Evolutionary conservation across 371 early-diverging fungal genomes (phyloP).

Genomic region (Agmasoma carcini): DNA sequence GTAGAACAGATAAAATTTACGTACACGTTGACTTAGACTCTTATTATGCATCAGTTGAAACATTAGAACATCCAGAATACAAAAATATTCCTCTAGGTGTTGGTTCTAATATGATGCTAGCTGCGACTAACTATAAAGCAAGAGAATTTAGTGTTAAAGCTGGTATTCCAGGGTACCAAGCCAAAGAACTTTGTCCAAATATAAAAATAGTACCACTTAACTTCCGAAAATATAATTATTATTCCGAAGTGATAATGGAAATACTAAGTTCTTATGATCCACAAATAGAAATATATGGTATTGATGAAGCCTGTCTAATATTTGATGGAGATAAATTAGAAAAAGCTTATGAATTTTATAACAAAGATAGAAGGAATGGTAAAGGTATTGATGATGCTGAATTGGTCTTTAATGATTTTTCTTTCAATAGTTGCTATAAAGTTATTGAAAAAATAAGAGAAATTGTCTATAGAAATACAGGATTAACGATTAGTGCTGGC

Average conservation of each 20-base stretch:
- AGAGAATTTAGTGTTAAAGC: conserved; percentile 59
- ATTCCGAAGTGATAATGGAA: conserved; percentile 28
- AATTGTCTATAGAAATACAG: conserved; percentile 12
- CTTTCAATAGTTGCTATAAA: conserved; percentile 1
- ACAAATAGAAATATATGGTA: conserved; percentile 40
- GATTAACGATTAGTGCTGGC: conserved; percentile 40
- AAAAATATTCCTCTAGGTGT: conserved; percentile 50
- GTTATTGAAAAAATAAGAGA: conserved; percentile 27
- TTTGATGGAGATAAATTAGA: conserved; percentile 24
- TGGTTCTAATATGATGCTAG: conserved; percentile 51
- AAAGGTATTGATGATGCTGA: background rate
- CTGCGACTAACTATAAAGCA: conserved; percentile 65
- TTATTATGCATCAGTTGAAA: conserved; percentile 68
- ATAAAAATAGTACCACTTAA: conserved; percentile 59
- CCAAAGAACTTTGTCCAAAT: conserved; percentile 57
- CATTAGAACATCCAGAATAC: conserved; percentile 59
- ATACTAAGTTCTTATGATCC: conserved; percentile 24
- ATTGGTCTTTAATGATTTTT: background rate
- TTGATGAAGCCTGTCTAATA: conserved; percentile 37
- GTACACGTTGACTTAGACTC: conserved; percentile 74
- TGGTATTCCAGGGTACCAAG: conserved; percentile 59
- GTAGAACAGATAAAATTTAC: conserved; percentile 2
- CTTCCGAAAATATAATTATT: conserved; percentile 61
- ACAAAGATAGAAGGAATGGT: background rate
- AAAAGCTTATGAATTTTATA: conserved; percentile 7